Conservation (phyloP, 208 protist genomes). For the Leishmania tropica region DNA sequence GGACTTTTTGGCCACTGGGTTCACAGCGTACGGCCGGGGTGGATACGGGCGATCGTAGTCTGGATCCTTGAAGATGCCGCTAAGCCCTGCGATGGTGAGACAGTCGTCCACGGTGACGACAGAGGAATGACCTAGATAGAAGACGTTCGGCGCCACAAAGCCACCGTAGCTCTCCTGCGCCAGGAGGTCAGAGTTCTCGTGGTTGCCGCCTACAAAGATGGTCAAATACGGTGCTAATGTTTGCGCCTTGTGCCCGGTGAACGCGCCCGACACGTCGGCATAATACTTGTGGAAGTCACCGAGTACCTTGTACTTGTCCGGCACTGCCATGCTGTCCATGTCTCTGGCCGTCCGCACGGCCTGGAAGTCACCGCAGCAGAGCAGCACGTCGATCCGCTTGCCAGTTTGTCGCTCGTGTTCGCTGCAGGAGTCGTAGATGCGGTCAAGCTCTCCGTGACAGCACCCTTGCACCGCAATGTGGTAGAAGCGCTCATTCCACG, state of each 20-base stretch:
- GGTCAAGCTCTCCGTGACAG: slow-evolving; percentile 97
- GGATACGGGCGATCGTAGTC: slow-evolving; percentile 85
- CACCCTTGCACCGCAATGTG: slow-evolving; percentile 98
- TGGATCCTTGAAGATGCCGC: slow-evolving; percentile 88
- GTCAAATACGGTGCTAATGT: slow-evolving; percentile 95
- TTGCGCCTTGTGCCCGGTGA: neutral
- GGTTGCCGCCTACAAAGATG: slow-evolving; percentile 99
- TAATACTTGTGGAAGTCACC: slow-evolving; percentile 98
- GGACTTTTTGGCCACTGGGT: slow-evolving; percentile 56
- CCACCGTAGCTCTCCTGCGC: slow-evolving; percentile 96
- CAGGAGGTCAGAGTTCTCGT: slow-evolving; percentile 97
- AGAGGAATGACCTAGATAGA: slow-evolving; percentile 96
- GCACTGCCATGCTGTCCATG: slow-evolving; percentile 94
- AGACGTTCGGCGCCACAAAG: slow-evolving; percentile 98
- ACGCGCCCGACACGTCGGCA: slow-evolving; percentile 27
- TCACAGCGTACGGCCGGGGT: slow-evolving; percentile 59
- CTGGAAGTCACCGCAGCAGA: slow-evolving; percentile 99
- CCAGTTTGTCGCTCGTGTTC: slow-evolving; percentile 77
- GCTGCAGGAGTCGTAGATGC: slow-evolving; percentile 94
- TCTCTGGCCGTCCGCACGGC: slow-evolving; percentile 92
- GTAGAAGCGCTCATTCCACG: slow-evolving; percentile 35
- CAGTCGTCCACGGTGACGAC: slow-evolving; percentile 88
- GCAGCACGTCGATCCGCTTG: slow-evolving; percentile 95
- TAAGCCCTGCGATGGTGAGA: slow-evolving; percentile 76
- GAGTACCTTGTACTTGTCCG: slow-evolving; percentile 94